Percentiles rank a stretch among this genome's conserved stretches.
Evolutionary conservation across 2,329 filamentous ascomycete species (phyloP).

Genomic region (Penicillium concentricum): DNA sequence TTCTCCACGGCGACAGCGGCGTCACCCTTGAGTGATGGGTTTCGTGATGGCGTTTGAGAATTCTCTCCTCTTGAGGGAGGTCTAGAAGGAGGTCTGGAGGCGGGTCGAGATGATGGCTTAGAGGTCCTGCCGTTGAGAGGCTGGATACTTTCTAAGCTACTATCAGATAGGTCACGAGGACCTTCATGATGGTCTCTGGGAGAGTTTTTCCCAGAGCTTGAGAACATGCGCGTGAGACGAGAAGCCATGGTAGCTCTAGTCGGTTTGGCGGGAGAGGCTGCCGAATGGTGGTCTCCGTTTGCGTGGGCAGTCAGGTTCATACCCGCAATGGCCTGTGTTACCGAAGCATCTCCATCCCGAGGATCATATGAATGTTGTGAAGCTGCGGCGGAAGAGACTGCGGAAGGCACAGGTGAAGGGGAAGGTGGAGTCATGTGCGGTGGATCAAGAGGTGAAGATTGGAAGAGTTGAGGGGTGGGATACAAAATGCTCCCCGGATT

Average conservation of each 20-base stretch:
- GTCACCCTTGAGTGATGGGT: slow-evolving; percentile 35
- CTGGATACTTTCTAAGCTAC: slow-evolving; percentile 38
- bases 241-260: slow-evolving; percentile 45
- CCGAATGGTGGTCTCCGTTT: slow-evolving; percentile 34
- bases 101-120: slow-evolving; percentile 24
- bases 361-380: slow-evolving; percentile 42
- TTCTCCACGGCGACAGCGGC: slow-evolving; percentile 23
- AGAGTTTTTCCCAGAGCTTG: slow-evolving; percentile 39
- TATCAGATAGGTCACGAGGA: slow-evolving; percentile 39
- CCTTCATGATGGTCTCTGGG: slow-evolving; percentile 30
- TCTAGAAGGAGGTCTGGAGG: slow-evolving; percentile 33
- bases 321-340: slow-evolving; percentile 47
- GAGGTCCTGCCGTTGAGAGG: slow-evolving; percentile 31
- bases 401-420: slow-evolving; percentile 44
- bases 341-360: slow-evolving; percentile 40
- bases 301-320: slow-evolving; percentile 38
- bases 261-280: slow-evolving; percentile 31
- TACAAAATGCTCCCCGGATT: slow-evolving; percentile 22
- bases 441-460: slow-evolving; percentile 22
- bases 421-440: slow-evolving; percentile 45
- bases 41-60: slow-evolving; percentile 32
- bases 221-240: slow-evolving; percentile 49
- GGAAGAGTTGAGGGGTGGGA: slow-evolving; percentile 8
- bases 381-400: slow-evolving; percentile 42
- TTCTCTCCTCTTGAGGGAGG: slow-evolving; percentile 29